Evolutionary conservation across 768 basidiomycete genomes (phyloP).

Genomic region (Boletus patriciae): DNA sequence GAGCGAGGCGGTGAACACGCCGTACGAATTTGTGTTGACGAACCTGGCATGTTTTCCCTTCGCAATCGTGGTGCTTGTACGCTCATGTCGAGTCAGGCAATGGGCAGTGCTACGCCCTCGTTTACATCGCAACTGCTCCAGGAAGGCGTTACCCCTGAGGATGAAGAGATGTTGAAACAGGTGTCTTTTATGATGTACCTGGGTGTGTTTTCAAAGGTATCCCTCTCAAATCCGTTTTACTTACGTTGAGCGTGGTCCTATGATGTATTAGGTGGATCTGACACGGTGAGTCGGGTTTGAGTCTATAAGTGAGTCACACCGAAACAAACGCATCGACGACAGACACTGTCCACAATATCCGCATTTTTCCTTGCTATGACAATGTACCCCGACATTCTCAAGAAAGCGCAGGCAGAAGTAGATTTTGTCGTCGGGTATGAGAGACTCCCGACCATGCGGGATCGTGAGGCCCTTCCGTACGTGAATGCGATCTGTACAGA

Average conservation of each 20-base stretch:
- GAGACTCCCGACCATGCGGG: slow-evolving; percentile 12
- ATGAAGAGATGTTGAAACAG: slow-evolving; percentile 17
- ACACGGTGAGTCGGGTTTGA: slow-evolving; percentile 24
- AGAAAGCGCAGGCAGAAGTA: slow-evolving; percentile 15
- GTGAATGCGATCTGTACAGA: slow-evolving; percentile 19
- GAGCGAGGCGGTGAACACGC: background rate
- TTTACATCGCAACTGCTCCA: slow-evolving; percentile 15
- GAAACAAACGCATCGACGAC: slow-evolving; percentile 5
- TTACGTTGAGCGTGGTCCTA: background rate
- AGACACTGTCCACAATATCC: slow-evolving; percentile 8
- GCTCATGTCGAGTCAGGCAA: slow-evolving; percentile 1
- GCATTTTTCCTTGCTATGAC: slow-evolving; percentile 24
- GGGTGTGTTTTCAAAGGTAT: slow-evolving; percentile 4
- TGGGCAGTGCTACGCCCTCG: slow-evolving; percentile 10
- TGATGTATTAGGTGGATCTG: slow-evolving; percentile 25
- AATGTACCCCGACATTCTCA: slow-evolving; percentile 3
- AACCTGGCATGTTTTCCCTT: slow-evolving; percentile 9
- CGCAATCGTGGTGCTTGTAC: background rate
- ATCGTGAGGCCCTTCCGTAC: slow-evolving; percentile 17
- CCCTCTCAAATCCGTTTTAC: no score
- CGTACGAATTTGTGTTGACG: slow-evolving; percentile 10
- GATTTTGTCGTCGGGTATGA: slow-evolving; percentile 11
- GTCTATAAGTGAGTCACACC: background rate
- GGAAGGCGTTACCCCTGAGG: slow-evolving; percentile 6
- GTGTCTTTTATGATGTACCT: slow-evolving; percentile 14